Percentiles rank a stretch among this genome's conserved stretches.
Evolutionary conservation across 805 yeast species (phyloP).

Genomic region (Starmerella roubikii): DNA sequence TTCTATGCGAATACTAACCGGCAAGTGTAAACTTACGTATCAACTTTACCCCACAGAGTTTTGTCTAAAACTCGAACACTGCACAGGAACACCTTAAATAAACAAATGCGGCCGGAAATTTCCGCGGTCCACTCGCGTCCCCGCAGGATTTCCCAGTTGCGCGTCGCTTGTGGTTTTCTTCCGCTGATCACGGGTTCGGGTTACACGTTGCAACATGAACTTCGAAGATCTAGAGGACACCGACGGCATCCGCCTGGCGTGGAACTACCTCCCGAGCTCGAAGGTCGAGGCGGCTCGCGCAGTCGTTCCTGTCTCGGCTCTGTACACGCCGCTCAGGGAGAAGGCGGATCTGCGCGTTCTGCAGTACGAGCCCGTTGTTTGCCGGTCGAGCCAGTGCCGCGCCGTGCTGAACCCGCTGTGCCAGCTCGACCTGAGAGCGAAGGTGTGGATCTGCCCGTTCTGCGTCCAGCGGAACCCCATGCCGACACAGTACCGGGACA

Average conservation of each 20-base stretch:
- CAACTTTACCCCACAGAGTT: too few relatives aligned
- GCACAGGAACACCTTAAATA: too few relatives aligned
- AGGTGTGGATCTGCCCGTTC: constrained; percentile 74
- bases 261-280: constrained; percentile 83
- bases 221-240: constrained; percentile 47
- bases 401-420: constrained; percentile 81
- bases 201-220: constrained; percentile 25
- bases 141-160: too few relatives aligned
- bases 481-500: constrained; percentile 68
- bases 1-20: too few relatives aligned
- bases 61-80: too few relatives aligned
- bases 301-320: constrained; percentile 86
- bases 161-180: too few relatives aligned
- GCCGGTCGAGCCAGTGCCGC: constrained; percentile 62
- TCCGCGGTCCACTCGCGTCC: too few relatives aligned
- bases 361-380: constrained; percentile 71
- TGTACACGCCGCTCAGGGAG: constrained; percentile 85
- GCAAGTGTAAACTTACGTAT: too few relatives aligned
- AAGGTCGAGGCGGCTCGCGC: constrained; percentile 79
- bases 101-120: too few relatives aligned
- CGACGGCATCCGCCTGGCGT: constrained; percentile 59
- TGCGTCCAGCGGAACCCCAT: constrained; percentile 67
- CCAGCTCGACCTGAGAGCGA: constrained; percentile 59
- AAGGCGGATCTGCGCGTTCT: constrained; percentile 66
- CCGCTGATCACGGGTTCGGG: constrained; percentile 10